These are phyloP conservation scores for Sphagnurus paluster DNA, from an alignment of 1,284 basidiomycete genomes.

Conservation along the genomic window DNA sequence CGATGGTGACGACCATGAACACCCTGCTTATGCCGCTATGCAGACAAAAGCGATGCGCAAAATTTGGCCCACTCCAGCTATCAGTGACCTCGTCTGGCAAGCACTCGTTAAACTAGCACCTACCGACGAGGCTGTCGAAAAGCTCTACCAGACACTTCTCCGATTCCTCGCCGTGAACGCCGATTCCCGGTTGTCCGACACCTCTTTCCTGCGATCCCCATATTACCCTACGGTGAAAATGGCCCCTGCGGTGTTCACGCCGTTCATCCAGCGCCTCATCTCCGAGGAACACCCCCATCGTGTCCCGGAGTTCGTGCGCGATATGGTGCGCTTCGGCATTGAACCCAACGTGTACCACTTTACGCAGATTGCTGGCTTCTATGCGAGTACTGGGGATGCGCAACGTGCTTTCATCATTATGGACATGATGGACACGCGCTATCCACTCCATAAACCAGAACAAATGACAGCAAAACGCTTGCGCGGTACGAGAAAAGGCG, in stretches of 20 bases:
- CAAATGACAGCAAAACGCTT: constrained; percentile 4
- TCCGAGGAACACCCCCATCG: constrained; percentile 19
- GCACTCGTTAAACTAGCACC: constrained; percentile 25
- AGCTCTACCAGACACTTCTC: constrained; percentile 31
- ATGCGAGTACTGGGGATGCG: constrained; percentile 30
- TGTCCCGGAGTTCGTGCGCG: constrained; percentile 32
- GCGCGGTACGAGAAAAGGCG: not conserved
- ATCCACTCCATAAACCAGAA: constrained; percentile 4
- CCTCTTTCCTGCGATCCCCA: constrained; percentile 10
- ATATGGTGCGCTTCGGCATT: constrained; percentile 36
- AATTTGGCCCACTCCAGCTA: constrained; percentile 29
- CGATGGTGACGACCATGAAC: not conserved
- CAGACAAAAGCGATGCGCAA: constrained; percentile 15
- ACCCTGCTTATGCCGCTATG: constrained; percentile 4
- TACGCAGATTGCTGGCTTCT: constrained; percentile 38
- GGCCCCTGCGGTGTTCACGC: constrained; percentile 34
- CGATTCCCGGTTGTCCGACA: not conserved
- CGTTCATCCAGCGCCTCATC: constrained; percentile 36
- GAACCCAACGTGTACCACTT: constrained; percentile 37
- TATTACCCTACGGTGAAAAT: constrained; percentile 19
- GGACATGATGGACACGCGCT: constrained; percentile 28
- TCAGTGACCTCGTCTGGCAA: constrained; percentile 36
- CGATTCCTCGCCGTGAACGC: constrained; percentile 9
- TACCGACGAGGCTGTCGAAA: constrained; percentile 17
- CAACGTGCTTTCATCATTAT: constrained; percentile 32